Evolutionary conservation across 305 asterid species (phyloP).

Genomic region (Fraxinus xanthoxyloides): DNA sequence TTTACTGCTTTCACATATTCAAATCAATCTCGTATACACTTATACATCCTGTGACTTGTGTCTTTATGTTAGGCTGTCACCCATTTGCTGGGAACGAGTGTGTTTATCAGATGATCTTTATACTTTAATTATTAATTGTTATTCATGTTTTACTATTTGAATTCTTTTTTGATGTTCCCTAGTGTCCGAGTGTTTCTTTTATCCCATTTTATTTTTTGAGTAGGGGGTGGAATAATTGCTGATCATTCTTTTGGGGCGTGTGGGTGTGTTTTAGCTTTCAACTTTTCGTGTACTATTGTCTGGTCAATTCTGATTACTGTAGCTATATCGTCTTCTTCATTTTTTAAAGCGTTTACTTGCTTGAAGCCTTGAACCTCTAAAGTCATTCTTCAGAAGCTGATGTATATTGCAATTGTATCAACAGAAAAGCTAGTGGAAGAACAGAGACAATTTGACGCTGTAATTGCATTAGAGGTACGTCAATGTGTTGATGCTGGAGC

Average conservation of each 20-base stretch:
- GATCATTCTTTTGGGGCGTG: background rate
- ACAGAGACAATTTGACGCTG: constrained; percentile 78
- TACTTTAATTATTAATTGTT: background rate
- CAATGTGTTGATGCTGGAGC: background rate
- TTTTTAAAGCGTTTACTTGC: constrained; percentile 13
- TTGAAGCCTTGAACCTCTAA: constrained; percentile 20
- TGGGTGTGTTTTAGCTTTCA: constrained; percentile 2
- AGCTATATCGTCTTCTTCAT: constrained; percentile 2
- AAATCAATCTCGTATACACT: background rate
- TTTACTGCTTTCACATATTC: constrained; percentile 7
- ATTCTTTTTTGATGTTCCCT: background rate
- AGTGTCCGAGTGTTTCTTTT: background rate
- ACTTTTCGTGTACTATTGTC: background rate
- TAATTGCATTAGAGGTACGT: constrained; percentile 82
- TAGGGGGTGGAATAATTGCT: background rate
- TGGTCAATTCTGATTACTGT: background rate
- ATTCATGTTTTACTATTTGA: background rate
- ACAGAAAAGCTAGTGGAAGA: constrained; percentile 91
- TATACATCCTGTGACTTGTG: background rate
- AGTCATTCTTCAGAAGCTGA: constrained; percentile 30
- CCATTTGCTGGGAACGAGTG: background rate
- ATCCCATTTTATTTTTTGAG: background rate
- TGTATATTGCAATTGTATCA: constrained; percentile 25
- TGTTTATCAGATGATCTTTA: background rate
- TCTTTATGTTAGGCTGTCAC: constrained; percentile 17